Base-by-base conservation (phyloP, 108 stramenopile genomes). In the Chaetoceros muelleri region DNA sequence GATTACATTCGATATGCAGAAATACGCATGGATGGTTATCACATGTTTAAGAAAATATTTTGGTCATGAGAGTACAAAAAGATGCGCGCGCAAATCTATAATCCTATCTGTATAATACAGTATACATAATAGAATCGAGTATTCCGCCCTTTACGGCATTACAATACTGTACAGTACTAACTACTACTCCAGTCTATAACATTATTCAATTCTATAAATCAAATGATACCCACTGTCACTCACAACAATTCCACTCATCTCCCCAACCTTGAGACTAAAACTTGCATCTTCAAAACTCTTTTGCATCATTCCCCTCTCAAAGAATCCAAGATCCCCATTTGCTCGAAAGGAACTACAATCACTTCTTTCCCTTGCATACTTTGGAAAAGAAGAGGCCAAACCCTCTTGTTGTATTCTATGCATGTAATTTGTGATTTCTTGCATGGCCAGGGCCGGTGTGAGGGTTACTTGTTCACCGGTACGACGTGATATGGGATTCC, bases 211-310 rank as follows among this genome's bases (percentile, higher is more conserved):
- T 24, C 97, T 81, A 57, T 95, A 85, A 31, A 99, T 97, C 28
- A 99, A 84, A 74, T 99, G 98, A 56, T 87, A 82, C 34, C 98
- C 98, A 52, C 80, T 84, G 55, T 99, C 98, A 17, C 93, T 93
- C 24, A 86, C 84, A 16, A 97, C 89, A 52, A 97, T 93, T 17
- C 74, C 81, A 17, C 75, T 80, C 84, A 96, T 90, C 65, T 88
- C 82, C 10, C 92, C 93, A 7, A 80, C 70, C 21, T 71, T 58
- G 53, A 96, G 67, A 0, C 71, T 80, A 62, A 94, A 98, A n/a
- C 93, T 68, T 1, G 94, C 97, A 22, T 95, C 91, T 65, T 96
- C 96, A 65, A 96, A 98, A 24, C 28, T 65, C 2, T 72, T 60
- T 60, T 91, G 90, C 94, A 95, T 98, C 73, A 61, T 57, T 22